A percentile compares a stretch with the other conserved stretches of the same genome.
These are phyloP conservation scores for Trypanosoma brucei DNA, from an alignment of 208 protist species.

Conservation along the genomic window DNA sequence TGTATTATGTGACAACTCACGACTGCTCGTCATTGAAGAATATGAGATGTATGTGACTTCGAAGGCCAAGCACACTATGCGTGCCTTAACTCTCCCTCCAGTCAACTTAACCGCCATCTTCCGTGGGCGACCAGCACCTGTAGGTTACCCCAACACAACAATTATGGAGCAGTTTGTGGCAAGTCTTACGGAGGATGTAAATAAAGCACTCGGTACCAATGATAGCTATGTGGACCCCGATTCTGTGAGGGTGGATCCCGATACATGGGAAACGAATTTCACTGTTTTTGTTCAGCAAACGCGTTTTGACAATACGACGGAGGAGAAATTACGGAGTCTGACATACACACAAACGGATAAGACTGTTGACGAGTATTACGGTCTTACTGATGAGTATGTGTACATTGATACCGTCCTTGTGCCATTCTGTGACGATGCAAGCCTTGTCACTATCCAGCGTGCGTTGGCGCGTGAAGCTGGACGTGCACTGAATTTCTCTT, in stretches of 20 bases:
- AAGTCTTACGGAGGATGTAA: constrained; percentile 26
- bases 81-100: constrained; percentile 32
- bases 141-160: constrained; percentile 24
- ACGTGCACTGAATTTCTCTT: constrained; percentile 31
- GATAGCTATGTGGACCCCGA: constrained; percentile 24
- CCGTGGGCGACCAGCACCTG: constrained; percentile 34
- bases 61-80: constrained; percentile 22
- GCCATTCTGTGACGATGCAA: constrained; percentile 45
- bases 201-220: constrained; percentile 17
- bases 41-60: constrained; percentile 47
- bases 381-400: constrained; percentile 42
- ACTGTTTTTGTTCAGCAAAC: constrained; percentile 41
- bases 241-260: constrained; percentile 19
- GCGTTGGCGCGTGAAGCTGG: constrained; percentile 10
- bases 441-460: constrained; percentile 15
- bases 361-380: constrained; percentile 45
- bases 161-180: constrained; percentile 21
- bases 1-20: constrained; percentile 30
- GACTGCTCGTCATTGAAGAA: constrained; percentile 31
- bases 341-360: constrained; percentile 22
- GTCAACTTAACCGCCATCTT: constrained; percentile 22
- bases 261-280: constrained; percentile 37
- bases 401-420: constrained; percentile 50
- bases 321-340: constrained; percentile 9
- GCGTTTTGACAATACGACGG: constrained; percentile 32